Percentiles rank a stretch among this genome's conserved stretches.
Evolutionary conservation across 208 protist genomes (phyloP).

Genomic region (Leishmania amazonensis): DNA sequence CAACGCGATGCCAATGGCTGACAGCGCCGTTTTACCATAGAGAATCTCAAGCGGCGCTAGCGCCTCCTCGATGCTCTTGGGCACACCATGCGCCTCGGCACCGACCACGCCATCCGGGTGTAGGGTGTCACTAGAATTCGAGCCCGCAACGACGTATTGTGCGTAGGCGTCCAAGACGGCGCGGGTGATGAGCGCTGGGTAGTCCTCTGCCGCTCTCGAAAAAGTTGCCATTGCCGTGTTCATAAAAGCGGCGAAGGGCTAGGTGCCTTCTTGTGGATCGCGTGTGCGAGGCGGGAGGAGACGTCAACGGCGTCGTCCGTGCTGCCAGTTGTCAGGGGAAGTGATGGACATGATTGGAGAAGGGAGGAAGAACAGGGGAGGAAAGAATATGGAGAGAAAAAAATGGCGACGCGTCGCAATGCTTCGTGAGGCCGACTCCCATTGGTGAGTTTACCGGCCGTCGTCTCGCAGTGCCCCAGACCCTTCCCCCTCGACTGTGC

Average conservation of each 20-base stretch:
- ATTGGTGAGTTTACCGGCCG: background rate
- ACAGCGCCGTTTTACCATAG: conserved; percentile 76
- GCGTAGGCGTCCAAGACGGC: conserved; percentile 48
- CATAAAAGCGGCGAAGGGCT: background rate
- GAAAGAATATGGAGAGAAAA: background rate
- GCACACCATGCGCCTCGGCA: background rate
- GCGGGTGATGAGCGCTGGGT: conserved; percentile 43
- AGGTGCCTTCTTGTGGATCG: background rate
- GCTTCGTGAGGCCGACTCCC: background rate
- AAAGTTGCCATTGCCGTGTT: conserved; percentile 1
- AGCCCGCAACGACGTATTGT: conserved; percentile 29
- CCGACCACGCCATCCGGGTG: background rate
- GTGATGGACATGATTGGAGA: background rate
- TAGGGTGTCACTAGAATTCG: background rate
- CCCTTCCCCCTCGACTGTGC: no score
- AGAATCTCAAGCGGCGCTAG: conserved; percentile 77
- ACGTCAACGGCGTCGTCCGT: background rate
- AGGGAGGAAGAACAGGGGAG: background rate
- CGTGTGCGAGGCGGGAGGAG: background rate
- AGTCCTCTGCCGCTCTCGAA: conserved; percentile 25
- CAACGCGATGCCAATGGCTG: conserved; percentile 74
- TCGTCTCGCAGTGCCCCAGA: no score
- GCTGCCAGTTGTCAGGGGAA: background rate
- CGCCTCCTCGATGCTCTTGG: conserved; percentile 43
- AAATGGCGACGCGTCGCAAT: background rate